Base-by-base conservation (phyloP, 2,329 filamentous ascomycete genomes). In the Fusarium sp. region DNA sequence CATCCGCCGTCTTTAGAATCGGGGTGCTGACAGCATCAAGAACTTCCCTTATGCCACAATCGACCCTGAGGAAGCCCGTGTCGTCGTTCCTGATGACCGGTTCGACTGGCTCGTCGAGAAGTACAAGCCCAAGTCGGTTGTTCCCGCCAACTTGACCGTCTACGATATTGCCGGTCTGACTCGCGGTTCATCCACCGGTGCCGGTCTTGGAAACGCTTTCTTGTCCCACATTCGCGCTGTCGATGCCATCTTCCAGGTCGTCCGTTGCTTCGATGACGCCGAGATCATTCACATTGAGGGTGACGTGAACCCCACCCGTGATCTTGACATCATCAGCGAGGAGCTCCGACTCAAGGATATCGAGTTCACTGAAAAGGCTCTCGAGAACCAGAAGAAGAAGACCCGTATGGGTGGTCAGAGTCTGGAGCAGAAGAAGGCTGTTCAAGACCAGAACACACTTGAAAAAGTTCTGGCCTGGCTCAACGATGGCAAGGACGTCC, bases 41-140 rank as follows among this genome's bases (percentile, higher is more conserved):
- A 99, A 99, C 86, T 99, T 98, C 81, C 96, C 96, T 59, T 99
- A 97, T 86, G 96, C 96, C 79, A 99, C 96, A 77, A 99, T 99
- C 82, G 94, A 99, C 75, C 96, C 96, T 49, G 97, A 99, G 86
- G 96, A 99, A 85, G 93, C 96, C 71, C 93, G 95, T 76, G 96
- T 99, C 82, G 90, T 99, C 76, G 96, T 99, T 34, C 97, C 96
- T 48, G 96, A 99, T 84, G 93, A 93, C 69, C 92, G 96, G 68
- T 99, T 93, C 83, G 94, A 98, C 85, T 98, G 94, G 94, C 88
- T 99, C 55, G 92, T 90, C 82, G 87, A 96, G 74, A 96, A 98
- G 82, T 99, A 98, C 88, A 94, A 97, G 83, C 96, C 96, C 80
- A 98, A 98, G 87, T 98, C 95, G 47, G 84, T 88, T 72, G 96